Conservation (phyloP, 1,139 yeast genomes). For the Pichia inconspicua region DNA sequence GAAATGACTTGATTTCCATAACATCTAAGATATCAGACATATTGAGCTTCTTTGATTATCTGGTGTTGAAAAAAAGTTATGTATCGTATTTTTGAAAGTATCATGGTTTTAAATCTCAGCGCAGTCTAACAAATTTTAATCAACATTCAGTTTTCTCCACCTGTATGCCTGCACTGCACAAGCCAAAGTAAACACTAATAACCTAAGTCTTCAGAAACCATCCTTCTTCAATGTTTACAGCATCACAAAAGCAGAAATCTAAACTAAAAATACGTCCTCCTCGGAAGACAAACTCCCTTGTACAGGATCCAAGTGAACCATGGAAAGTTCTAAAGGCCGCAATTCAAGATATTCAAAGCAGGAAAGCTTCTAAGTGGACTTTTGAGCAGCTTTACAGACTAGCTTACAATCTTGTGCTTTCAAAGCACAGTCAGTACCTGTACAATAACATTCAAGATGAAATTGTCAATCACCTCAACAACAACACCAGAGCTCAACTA, state of each 20-base stretch:
- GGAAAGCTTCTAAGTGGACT: conserved; percentile 68
- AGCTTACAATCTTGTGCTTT: conserved; percentile 70
- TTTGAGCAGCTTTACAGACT: conserved; percentile 80
- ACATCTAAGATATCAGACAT: conserved; percentile 68
- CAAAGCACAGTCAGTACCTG: conserved; percentile 63
- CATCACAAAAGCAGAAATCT: conserved; percentile 24
- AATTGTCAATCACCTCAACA: conserved; percentile 43
- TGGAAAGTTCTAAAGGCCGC: conserved; percentile 74
- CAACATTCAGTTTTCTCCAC: too few species aligned
- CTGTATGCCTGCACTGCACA: too few species aligned
- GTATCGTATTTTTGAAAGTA: background rate
- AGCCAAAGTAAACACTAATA: too few species aligned
- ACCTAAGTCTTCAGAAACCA: background rate
- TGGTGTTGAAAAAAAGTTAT: background rate
- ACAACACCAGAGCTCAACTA: conserved; percentile 14
- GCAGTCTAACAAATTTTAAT: too few species aligned
- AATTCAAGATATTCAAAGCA: conserved; percentile 63
- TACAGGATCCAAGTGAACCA: conserved; percentile 56
- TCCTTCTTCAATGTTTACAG: conserved; percentile 3
- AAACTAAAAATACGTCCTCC: conserved; percentile 68
- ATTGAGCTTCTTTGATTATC: background rate
- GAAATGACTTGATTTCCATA: conserved; percentile 48
- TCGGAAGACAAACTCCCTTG: conserved; percentile 34
- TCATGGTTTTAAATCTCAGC: too few species aligned
- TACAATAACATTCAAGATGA: conserved; percentile 55